Base-by-base conservation (phyloP, 2,329 filamentous ascomycete species). In the Hymenoscyphus fructigenus region DNA sequence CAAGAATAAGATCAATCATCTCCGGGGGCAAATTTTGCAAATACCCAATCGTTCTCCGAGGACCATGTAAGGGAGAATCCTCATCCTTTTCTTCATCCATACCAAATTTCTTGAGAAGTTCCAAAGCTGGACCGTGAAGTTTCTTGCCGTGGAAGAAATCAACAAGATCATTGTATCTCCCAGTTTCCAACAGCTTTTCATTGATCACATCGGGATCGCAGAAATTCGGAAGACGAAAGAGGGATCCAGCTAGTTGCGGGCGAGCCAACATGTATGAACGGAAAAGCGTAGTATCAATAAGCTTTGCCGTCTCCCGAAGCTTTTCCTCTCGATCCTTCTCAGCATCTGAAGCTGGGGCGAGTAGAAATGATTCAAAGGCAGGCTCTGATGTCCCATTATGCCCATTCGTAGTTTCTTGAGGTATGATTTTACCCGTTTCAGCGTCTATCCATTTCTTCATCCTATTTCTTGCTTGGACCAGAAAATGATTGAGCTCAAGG, bases 101-200 rank as follows among this genome's bases (percentile, higher is more conserved):
- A 20, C 94, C 94, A 71, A 97, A 97, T 68, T 89, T 90, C 70
- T 87, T 85, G 0, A 99, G 83, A 34, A 97, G 80, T 69, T 92
- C 90, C 20, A 99, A 80, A 0, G 95, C 94, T 74, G 96, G 89
- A 20, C 89, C 87, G 77, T 99, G 95, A 50, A 98, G 84, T 76
- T 90, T 93, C 80, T 99, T 99, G 68, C 95, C 95, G 73, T 96
- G 92, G 70, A 98, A 88, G 75, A 99, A 99, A 76, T 98, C 94
- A n/a, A 99, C 93, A 1, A 99, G 82, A 78, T 98, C 94, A 60
- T 90, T 94, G 77, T 96, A 97, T 36, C 93, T 88, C 65, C 91
- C 91, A 50, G 89, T 92, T 75, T 97, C 92, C 66, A 97, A 88
- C 4, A 99, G 81, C 72, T 93, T 93, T 77, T 97, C 91, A 75